These are phyloP conservation scores for Erodium maritimum DNA, from an alignment of 345 rosid genomes.

Conservation along the genomic window DNA sequence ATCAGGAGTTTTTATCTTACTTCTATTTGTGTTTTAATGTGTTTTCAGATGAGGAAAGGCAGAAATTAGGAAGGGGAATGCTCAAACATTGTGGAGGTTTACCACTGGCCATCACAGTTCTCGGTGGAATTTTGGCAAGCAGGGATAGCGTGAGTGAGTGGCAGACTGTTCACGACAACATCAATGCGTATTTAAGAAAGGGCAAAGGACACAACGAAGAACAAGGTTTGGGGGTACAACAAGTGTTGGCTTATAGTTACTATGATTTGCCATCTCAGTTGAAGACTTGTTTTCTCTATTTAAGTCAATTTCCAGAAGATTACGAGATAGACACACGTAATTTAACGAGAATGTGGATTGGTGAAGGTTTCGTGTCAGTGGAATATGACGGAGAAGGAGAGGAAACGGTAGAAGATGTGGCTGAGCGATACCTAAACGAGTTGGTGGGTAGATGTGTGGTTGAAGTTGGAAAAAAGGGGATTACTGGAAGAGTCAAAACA, in stretches of 20 bases:
- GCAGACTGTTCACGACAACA: constrained; percentile 10
- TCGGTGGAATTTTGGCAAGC: constrained; percentile 27
- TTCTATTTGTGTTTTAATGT: no score
- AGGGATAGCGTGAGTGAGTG: constrained; percentile 10
- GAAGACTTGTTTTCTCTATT: constrained; percentile 24
- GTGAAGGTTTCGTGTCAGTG: constrained; percentile 27
- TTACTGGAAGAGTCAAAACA: constrained; percentile 19
- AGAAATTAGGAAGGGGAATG: constrained; percentile 20
- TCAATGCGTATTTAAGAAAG: constrained; percentile 10
- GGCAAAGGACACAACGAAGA: neutral
- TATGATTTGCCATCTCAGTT: constrained; percentile 17
- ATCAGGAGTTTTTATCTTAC: no score
- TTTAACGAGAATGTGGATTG: constrained; percentile 32
- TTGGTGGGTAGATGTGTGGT: constrained; percentile 26
- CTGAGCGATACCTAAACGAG: constrained; percentile 14
- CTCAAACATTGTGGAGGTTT: constrained; percentile 21
- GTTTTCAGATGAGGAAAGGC: constrained; percentile 10
- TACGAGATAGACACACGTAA: constrained; percentile 19
- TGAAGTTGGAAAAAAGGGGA: constrained; percentile 10
- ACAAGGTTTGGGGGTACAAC: neutral
- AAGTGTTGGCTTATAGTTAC: constrained; percentile 19
- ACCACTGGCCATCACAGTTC: constrained; percentile 26
- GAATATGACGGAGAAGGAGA: constrained; percentile 1
- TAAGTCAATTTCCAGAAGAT: constrained; percentile 21
- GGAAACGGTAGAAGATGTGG: constrained; percentile 15